Base-by-base conservation (phyloP, 73 alveolate species). In the Uronychia binucleata region DNA sequence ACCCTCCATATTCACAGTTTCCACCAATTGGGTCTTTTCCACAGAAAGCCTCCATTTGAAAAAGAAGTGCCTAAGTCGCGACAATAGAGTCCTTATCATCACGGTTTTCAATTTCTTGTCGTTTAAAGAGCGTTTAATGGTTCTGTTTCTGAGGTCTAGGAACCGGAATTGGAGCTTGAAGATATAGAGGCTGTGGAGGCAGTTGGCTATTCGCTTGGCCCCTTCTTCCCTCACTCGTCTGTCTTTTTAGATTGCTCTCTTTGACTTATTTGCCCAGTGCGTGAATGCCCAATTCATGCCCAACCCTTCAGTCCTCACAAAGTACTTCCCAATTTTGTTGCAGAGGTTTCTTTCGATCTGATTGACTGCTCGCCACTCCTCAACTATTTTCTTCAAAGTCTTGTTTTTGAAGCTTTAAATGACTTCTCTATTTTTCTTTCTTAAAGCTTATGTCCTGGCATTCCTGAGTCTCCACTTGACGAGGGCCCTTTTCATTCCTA, bases 31-130 rank as follows among this genome's bases (percentile, higher is more conserved):
- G 27, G 59, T 28, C 46, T 76, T 78, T 29, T 86, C 83, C 30
- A 75, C 58, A 57, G 57, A 57, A 31, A 76, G 92, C 34, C 76
- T 86, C 92, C 92, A 86, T 78, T 86, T 86, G 26, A 59, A 80
- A 35, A 86, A 46, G 67, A 46, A 46, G 19, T 46, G 67, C 19
- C 67, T 46, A 11, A 46, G 19, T 5, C 67, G 67, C 5, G 5
- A 11, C 5, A 11, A 11, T 46, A 46, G 67, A 19, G n/a, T 11
- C 67, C 67, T 46, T 46, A 46, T 11, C 5, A 46, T 5, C 67
- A 46, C 67, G n/a, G 19, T 46, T 19, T 46, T 46, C n/a, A 46
- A 19, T 46, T 46, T 76, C 57, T 86, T 26, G 59, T 86, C 86
- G 67, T 86, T 86, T 46, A 30, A 86, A 33, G 58, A 14, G 29